These are phyloP conservation scores for Fusarium fujikuroi DNA, from an alignment of 2,329 filamentous ascomycete genomes.

Conservation along the genomic window DNA sequence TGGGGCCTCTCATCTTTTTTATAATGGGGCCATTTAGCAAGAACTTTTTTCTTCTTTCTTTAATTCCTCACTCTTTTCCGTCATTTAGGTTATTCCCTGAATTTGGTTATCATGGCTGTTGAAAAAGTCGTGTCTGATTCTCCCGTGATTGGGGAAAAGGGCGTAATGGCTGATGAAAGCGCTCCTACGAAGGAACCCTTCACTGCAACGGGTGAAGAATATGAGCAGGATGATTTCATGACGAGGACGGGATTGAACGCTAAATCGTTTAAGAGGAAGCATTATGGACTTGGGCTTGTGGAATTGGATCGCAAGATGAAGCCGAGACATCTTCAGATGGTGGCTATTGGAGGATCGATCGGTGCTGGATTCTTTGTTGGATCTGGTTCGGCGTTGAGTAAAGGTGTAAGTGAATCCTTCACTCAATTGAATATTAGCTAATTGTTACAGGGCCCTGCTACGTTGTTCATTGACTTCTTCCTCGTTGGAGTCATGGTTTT, in stretches of 20 bases:
- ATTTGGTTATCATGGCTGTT: constrained; percentile 10
- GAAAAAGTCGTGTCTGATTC: constrained; percentile 15
- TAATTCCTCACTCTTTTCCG: background rate
- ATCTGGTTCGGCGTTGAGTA: constrained; percentile 62
- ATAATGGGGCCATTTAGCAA: constrained; percentile 27
- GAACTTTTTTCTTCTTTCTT: background rate
- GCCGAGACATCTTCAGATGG: constrained; percentile 70
- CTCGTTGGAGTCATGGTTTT: constrained; percentile 71
- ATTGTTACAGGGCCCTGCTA: constrained; percentile 51
- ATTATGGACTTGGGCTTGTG: constrained; percentile 38
- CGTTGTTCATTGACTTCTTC: constrained; percentile 61
- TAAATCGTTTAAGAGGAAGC: constrained; percentile 36
- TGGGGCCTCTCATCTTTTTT: constrained; percentile 26
- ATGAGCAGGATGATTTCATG: constrained; percentile 42
- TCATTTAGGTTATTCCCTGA: background rate
- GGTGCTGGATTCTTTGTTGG: constrained; percentile 72
- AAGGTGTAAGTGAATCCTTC: constrained; percentile 48
- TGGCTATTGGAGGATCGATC: constrained; percentile 70
- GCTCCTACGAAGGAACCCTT: constrained; percentile 12
- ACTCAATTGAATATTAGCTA: background rate
- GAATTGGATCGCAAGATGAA: constrained; percentile 62
- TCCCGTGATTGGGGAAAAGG: constrained; percentile 17
- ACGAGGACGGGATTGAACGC: constrained; percentile 42
- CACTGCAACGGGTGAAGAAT: constrained; percentile 21
- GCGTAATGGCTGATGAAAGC: constrained; percentile 8